phyloP scores from a whole-genome alignment of 2,329 filamentous ascomycete species.

The Hymenoscyphus fructigenus region DNA sequence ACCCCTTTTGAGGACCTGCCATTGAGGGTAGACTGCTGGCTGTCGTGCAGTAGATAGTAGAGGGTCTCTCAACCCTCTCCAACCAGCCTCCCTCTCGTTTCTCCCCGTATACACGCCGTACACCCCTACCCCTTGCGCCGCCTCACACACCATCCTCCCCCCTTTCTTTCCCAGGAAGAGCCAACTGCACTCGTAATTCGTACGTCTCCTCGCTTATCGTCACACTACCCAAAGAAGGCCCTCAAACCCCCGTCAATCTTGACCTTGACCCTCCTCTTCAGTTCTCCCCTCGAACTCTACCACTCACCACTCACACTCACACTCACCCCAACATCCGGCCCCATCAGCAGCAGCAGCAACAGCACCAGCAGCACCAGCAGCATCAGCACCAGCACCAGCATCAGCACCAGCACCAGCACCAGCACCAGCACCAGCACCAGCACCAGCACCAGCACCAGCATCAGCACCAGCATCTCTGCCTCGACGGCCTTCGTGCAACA shows the following conservation, averaged over 20 bases:
- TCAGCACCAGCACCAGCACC: no score
- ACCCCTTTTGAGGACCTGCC: no score
- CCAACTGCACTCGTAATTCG: conserved; percentile 18
- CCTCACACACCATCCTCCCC: not conserved
- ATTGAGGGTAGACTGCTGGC: not conserved
- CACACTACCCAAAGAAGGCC: conserved; percentile 18
- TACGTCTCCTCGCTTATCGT: conserved; percentile 30
- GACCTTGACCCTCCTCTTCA: not conserved
- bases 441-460: no score
- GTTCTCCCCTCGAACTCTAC: not conserved
- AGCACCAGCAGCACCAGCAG: not conserved
- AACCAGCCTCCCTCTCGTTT: not conserved
- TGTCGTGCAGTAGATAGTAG: conserved; percentile 1
- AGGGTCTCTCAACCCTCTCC: no score
- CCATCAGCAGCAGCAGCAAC: conserved; percentile 2
- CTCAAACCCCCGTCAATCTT: not conserved
- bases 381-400: not conserved
- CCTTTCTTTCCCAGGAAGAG: conserved; percentile 2
- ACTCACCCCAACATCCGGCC: conserved; percentile 2
- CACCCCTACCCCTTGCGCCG: not conserved
- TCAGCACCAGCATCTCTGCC: no score
- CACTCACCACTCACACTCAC: conserved; percentile 5
- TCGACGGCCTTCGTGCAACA: not conserved
- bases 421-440: no score
- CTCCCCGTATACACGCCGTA: not conserved